Evolutionary conservation across 106 monocot species (phyloP).

Genomic region (Allium fistulosum): DNA sequence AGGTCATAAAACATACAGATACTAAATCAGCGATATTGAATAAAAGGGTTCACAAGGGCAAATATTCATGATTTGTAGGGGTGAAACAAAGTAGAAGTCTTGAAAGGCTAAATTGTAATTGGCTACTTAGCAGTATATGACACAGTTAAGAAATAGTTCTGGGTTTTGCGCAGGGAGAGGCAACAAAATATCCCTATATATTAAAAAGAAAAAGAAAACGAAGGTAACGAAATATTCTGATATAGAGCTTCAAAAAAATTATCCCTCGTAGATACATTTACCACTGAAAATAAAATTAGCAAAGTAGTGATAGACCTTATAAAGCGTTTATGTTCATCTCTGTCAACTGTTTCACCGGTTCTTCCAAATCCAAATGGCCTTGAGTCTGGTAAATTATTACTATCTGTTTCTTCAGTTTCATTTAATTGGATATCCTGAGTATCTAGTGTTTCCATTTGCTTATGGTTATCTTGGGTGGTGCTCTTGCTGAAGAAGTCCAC

Average conservation of each 20-base stretch:
- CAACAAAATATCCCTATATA: no score
- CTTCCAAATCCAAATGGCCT: constrained; percentile 48
- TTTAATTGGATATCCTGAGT: constrained; percentile 14
- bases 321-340: constrained; percentile 77
- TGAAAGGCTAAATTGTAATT: no score
- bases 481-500: constrained; percentile 87
- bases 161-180: no score
- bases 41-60: no score
- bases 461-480: constrained; percentile 28
- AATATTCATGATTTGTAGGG: no score
- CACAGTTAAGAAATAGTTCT: no score
- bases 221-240: not conserved
- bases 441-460: constrained; percentile 16
- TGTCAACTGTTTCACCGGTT: constrained; percentile 31
- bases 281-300: no score
- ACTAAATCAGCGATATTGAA: no score
- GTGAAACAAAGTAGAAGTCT: no score
- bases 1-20: no score
- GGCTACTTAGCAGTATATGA: no score
- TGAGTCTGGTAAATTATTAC: constrained; percentile 14
- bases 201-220: no score
- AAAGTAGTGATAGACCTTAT: constrained; percentile 46
- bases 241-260: not conserved
- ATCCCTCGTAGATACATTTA: not conserved
- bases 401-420: constrained; percentile 20